phyloP scores from a whole-genome alignment of 164 flowering plant genomes.

The Vitis labrusca region DNA sequence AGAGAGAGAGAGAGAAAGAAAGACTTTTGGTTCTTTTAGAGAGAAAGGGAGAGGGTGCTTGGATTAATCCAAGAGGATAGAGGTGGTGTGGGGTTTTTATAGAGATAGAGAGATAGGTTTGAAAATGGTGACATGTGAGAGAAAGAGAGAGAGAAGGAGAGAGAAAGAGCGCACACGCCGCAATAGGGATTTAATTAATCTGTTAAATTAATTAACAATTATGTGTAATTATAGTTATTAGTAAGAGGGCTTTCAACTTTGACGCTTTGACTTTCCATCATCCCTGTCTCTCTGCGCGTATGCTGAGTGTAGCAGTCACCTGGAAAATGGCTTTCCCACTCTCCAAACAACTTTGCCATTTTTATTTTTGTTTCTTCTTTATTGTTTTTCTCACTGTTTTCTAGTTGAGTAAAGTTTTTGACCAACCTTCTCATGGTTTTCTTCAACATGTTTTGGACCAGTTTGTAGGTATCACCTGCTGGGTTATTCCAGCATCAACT shows the following conservation, averaged over 20 bases:
- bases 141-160: slow-evolving; percentile 2
- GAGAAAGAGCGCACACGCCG: slow-evolving; percentile 20
- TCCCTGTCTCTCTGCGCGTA: neutral
- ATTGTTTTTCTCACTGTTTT: neutral
- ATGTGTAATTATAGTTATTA: slow-evolving; percentile 6
- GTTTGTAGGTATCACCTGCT: too few relatives aligned
- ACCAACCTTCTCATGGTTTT: too few relatives aligned
- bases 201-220: slow-evolving; percentile 4
- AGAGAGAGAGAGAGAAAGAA: slow-evolving; percentile 21
- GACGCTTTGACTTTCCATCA: slow-evolving; percentile 39
- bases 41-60: slow-evolving; percentile 18
- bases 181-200: slow-evolving; percentile 18
- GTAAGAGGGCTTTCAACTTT: slow-evolving; percentile 28
- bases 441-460: too few relatives aligned
- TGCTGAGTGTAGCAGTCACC: neutral
- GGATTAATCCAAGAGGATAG: slow-evolving; percentile 25
- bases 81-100: slow-evolving; percentile 30
- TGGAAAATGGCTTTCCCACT: neutral
- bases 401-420: too few relatives aligned
- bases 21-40: slow-evolving; percentile 1
- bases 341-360: neutral
- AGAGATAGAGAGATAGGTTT: slow-evolving; percentile 25
- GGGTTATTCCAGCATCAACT: too few relatives aligned
- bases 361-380: neutral
- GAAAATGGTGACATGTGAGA: slow-evolving; percentile 28